Percentiles rank a stretch among this genome's conserved stretches.
Conservation (phyloP, 2,329 filamentous ascomycete genomes). For the Pyricularia sp. region DNA sequence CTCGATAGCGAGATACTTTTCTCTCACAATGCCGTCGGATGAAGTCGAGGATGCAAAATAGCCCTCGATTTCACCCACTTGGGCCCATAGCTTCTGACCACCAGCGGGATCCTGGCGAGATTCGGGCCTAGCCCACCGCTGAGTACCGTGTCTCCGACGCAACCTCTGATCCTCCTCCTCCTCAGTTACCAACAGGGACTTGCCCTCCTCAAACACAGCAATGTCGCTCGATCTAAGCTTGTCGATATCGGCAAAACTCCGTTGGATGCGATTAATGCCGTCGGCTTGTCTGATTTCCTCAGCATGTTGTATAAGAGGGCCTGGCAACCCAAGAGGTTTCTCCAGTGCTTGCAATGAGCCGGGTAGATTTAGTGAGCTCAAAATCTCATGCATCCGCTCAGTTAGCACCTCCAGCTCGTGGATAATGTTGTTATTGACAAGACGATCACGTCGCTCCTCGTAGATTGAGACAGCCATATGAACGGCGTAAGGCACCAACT, state of each 20-base stretch:
- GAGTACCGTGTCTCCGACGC: conserved; percentile 73
- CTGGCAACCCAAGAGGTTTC: conserved; percentile 84
- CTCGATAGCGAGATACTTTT: conserved; percentile 71
- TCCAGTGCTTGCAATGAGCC: conserved; percentile 91
- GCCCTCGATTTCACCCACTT: conserved; percentile 70
- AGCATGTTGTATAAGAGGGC: conserved; percentile 76
- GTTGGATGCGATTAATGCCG: conserved; percentile 65
- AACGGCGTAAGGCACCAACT: conserved; percentile 89
- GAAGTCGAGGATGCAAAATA: conserved; percentile 63
- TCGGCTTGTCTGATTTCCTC: conserved; percentile 92
- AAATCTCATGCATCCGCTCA: conserved; percentile 65
- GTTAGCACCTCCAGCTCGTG: conserved; percentile 76
- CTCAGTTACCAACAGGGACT: conserved; percentile 68
- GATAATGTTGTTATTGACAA: conserved; percentile 82
- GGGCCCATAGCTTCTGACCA: conserved; percentile 60
- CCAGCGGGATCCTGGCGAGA: conserved; percentile 56
- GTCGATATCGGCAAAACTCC: conserved; percentile 79
- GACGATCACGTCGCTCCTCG: conserved; percentile 79
- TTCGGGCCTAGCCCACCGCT: conserved; percentile 67
- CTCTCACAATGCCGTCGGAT: conserved; percentile 54
- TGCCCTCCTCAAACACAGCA: conserved; percentile 73
- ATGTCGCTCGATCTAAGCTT: conserved; percentile 78
- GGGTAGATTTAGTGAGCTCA: conserved; percentile 78
- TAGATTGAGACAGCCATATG: conserved; percentile 95
- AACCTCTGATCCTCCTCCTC: conserved; percentile 73